Evolutionary conservation across 257 asterid genomes (phyloP), one percentile per base, ranked within the genome.

Genomic region (Salvia splendens): DNA sequence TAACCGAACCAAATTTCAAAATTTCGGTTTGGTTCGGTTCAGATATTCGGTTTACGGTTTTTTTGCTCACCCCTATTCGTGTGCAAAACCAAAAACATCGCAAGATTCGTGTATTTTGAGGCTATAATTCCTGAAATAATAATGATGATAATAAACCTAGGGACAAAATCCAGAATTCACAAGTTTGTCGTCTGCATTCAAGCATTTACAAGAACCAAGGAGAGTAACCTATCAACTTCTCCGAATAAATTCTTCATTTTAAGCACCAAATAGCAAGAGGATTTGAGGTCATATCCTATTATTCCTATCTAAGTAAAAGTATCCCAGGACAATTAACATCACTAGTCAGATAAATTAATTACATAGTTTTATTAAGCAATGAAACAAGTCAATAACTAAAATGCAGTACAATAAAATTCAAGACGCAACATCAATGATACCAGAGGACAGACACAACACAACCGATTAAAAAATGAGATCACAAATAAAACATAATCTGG

Each of bases 191-290:
- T 64, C 32, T 7, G 35, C 8, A 28, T 12, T 11, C 6, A 32
- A 41, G 61, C 53, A 12, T 14, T 49, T 14, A 5, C 28, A 38
- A 36, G 53, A 46, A 10, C 17, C 12, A 42, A 67, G 41, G 43
- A 53, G 55, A 54, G 35, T 16, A 28, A n/a, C 10, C 24, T 46
- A 45, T 32, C 38, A 9, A 46, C 57, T 68, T 28, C 56, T 12
- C 12, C 12, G 10, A 10, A 61, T 20, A 5, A 40, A 38, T 61
- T 59, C 47, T 56, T 70, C 28, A 35, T 15, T 53, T 43, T 51
- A 7, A n/a, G 50, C 61, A 63, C 16, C 56, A 36, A 71, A 35
- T 8, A 48, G 45, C 38, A 65, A 48, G 12, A 47, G 52, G 41
- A 24, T 20, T 33, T 50, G 14, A 30, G 2, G 17, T 53, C 14